Evolutionary conservation across 1,284 basidiomycete genomes (phyloP), one percentile per base, ranked within the genome.

Genomic region (Rhodotorula sp.): DNA sequence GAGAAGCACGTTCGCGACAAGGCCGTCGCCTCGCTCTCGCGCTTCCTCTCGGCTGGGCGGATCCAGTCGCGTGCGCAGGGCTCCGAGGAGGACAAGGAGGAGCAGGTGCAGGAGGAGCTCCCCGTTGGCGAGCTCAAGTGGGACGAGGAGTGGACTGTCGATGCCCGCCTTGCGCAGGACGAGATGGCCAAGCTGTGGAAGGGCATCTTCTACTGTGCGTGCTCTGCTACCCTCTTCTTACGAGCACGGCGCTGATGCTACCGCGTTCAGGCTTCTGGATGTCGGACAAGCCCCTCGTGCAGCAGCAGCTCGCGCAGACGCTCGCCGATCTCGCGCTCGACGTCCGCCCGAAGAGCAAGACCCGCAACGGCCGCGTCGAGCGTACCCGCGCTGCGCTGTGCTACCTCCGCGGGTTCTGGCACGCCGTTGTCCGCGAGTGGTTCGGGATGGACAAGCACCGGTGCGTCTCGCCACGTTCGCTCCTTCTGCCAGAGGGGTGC

Each of bases 171-270:
- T 94, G 55, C 82, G 87, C 29, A 86, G 88, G 67, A 67, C 37
- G 96, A 98, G 80, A 90, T 97, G 88, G 86, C 88, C 71, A 97
- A 94, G 82, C 82, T 98, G 50, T 98, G 96, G 96, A 97, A 98
- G 82, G 96, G 95, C 0, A 87, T 99, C 64, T 99, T 97, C 82
- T 98, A 97, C 82, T 97, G 93, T 93, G 76, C 72, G 88, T 83
- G 22, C 39, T 22, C 12, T 61, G 10, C 36, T 13, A 51, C 39
- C 41, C 13, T 9, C 13, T 12, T 21, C 5, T 27, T 19, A 9
- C 1, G 41, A 25, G 3, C 0, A 1, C 12, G 7, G 12, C 1
- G 15, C 50, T 63, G 41, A 59, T 36, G 9, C 0, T 25, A 8
- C 9, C 54, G 27, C 17, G 54, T 41, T 1, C 72, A 95, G 93